Evolutionary conservation across 352 stramenopile genomes (phyloP).

Genomic region (Paralagenidium karlingii): DNA sequence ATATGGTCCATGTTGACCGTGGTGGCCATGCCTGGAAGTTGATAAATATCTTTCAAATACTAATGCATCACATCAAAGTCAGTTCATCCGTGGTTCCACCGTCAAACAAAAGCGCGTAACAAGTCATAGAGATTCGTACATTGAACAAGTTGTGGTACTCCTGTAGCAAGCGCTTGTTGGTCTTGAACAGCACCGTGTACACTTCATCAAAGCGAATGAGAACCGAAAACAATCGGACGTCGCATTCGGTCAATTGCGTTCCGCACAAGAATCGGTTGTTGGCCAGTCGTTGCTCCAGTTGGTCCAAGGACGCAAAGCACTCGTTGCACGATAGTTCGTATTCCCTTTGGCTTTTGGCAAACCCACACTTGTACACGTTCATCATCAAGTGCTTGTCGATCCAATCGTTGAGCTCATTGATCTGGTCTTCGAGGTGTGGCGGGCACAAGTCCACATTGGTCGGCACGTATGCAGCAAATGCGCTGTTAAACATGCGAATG

Average conservation of each 20-base stretch:
- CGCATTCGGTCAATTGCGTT: conserved; percentile 58
- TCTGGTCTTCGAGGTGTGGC: conserved; percentile 49
- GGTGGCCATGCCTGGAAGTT: conserved; percentile 79
- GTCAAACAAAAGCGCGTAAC: neutral
- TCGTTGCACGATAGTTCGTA: conserved; percentile 76
- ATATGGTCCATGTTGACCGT: conserved; percentile 95
- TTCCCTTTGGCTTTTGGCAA: conserved; percentile 75
- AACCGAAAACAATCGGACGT: conserved; percentile 72
- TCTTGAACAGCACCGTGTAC: conserved; percentile 83
- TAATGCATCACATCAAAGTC: conserved; percentile 3
- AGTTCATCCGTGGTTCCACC: neutral
- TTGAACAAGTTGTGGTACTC: conserved; percentile 82
- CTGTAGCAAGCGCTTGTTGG: conserved; percentile 80
- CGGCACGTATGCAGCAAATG: conserved; percentile 60
- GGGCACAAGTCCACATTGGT: conserved; percentile 70
- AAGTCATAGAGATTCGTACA: conserved; percentile 13
- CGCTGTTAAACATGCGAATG: conserved; percentile 84
- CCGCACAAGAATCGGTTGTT: conserved; percentile 50
- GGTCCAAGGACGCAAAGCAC: conserved; percentile 58
- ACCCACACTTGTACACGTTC: conserved; percentile 87
- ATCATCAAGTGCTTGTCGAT: conserved; percentile 90
- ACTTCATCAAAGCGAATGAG: conserved; percentile 76
- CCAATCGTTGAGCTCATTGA: conserved; percentile 87
- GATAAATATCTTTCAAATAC: conserved; percentile 86
- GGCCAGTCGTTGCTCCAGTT: conserved; percentile 49